Conservation (phyloP, 2,329 filamentous ascomycete genomes). For the Arachnomyces sp. region DNA sequence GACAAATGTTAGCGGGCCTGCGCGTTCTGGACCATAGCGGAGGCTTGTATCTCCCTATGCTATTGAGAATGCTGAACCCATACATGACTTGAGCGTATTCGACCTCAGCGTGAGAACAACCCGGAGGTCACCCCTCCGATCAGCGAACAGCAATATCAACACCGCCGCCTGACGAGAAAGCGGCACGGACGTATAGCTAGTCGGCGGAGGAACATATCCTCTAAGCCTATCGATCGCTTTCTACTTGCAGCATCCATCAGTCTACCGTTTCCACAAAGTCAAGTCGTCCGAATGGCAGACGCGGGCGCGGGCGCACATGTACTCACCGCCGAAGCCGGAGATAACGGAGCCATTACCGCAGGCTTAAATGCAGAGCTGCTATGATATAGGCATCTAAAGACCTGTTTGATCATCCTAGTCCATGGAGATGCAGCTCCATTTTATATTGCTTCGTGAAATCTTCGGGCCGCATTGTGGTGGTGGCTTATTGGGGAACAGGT, state of each 20-base stretch:
- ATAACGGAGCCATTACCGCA: constrained; percentile 14
- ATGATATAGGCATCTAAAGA: no score
- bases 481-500: no score
- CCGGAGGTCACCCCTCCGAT: constrained; percentile 66
- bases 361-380: not conserved
- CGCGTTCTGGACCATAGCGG: constrained; percentile 1
- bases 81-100: constrained; percentile 50
- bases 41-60: constrained; percentile 1
- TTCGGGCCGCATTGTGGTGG: no score
- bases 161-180: constrained; percentile 70
- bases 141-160: constrained; percentile 78
- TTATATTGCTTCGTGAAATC: no score
- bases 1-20: not conserved
- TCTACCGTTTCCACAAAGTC: not conserved
- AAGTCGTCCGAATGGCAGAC: not conserved
- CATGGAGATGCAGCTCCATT: no score
- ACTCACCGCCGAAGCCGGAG: constrained; percentile 15
- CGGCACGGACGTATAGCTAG: constrained; percentile 49
- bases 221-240: constrained; percentile 49
- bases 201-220: constrained; percentile 48
- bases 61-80: constrained; percentile 8
- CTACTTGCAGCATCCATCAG: constrained; percentile 18
- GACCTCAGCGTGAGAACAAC: constrained; percentile 57
- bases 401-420: no score
- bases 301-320: not conserved